These are phyloP conservation scores for Colletotrichum cuscutae DNA, from an alignment of 2,329 filamentous ascomycete genomes.

Conservation along the genomic window DNA sequence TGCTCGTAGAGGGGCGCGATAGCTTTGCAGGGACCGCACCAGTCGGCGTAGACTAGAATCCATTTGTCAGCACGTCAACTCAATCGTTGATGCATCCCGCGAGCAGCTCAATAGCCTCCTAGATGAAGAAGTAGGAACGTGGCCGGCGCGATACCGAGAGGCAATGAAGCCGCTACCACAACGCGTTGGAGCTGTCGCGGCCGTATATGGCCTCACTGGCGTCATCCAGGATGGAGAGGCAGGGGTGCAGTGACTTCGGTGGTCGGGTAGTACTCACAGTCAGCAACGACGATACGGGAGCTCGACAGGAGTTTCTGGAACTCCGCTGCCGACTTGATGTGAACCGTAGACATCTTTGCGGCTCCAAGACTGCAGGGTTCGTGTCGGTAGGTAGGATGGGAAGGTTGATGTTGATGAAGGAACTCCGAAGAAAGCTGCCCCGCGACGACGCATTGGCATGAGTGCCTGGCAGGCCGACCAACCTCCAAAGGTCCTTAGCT, in stretches of 20 bases:
- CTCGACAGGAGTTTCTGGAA: constrained; percentile 75
- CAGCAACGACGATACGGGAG: constrained; percentile 84
- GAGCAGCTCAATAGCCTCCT: neutral
- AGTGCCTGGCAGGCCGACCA: neutral
- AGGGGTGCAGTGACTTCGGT: constrained; percentile 36
- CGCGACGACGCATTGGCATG: constrained; percentile 11
- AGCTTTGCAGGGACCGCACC: constrained; percentile 85
- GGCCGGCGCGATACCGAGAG: neutral
- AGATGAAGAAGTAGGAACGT: too few species aligned
- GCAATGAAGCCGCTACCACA: neutral
- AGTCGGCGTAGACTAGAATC: constrained; percentile 82
- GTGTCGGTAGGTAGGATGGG: constrained; percentile 1
- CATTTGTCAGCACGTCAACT: constrained; percentile 40
- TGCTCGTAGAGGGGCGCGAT: constrained; percentile 87
- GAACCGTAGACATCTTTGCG: constrained; percentile 40
- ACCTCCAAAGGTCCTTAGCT: constrained; percentile 9
- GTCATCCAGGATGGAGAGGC: constrained; percentile 38
- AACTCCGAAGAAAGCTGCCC: constrained; percentile 30
- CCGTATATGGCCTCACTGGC: neutral
- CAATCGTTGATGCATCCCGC: neutral
- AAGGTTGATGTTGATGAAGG: constrained; percentile 22
- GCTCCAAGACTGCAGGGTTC: constrained; percentile 30
- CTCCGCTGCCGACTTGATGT: constrained; percentile 64
- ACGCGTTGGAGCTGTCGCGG: too few species aligned
- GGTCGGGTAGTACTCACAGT: constrained; percentile 74